Base-by-base conservation (phyloP, 2,329 filamentous ascomycete species). In the Graphilbum ipis-grandicollis region DNA sequence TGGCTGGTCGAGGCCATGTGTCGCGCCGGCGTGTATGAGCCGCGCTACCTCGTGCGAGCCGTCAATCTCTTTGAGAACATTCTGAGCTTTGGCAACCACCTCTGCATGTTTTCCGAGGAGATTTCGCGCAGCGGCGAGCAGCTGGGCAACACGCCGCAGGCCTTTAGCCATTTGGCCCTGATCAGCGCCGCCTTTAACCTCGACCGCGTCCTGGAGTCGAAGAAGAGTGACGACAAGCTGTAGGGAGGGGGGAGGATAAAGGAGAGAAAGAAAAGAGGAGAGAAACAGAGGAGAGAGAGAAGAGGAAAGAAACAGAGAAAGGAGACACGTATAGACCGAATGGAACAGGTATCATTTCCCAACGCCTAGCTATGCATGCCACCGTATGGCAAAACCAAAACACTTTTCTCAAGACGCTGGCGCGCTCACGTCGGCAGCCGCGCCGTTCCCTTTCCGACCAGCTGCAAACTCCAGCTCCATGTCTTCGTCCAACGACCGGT, bases 1-100 rank as follows among this genome's bases (percentile, higher is more conserved):
- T 85, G 80, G 80, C 68, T 84, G 1, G 77, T 85, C 12, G 80
- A 85, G 55, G 78, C 79, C 19, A 66, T 85, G 56, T 81, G 78
- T 22, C 66, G 79, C 23, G 78, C 78, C 44, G 59, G 67, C 45
- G 58, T 63, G 34, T 77, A 79, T 51, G 72, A 80, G 44, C 59
- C 61, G n/a, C 74, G 69, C 43, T 79, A 80, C 45, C 57, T 76
- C 17, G 52, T 60, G 12, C 60, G 65, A 10, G 71, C 79, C 7
- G 64, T 80, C 45, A 77, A 69, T 45, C 61, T 83, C 31, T 85
- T 85, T 46, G 79, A 85, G 55, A 83, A 82, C 48, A 80, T 84
- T 64, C 60, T 85, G 19, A 67, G 67, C 44, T 85, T 83, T 56
- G 72, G 75, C 2, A 86, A 85, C 51, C 79, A 85, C 51, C 56